Base-by-base conservation (phyloP, 2,329 filamentous ascomycete species). In the Cordyceps sp. region DNA sequence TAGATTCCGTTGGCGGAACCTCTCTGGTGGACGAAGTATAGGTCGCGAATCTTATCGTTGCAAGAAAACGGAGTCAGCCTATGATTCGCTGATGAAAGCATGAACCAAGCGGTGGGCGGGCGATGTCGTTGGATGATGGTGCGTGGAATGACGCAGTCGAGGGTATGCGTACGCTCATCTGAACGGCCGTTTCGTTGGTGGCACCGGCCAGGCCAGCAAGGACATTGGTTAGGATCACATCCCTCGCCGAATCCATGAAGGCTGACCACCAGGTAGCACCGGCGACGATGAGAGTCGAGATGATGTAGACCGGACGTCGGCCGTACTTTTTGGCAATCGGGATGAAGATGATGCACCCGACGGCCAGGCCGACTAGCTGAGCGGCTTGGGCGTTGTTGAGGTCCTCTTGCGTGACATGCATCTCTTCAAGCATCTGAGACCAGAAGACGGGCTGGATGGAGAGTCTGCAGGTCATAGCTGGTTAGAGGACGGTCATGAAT, bases 111-210 rank as follows among this genome's bases (percentile, higher is more conserved):
- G n/a, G n/a, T n/a, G n/a, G n/a, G n/a, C n/a, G n/a, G n/a, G n/a
- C n/a, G n/a, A n/a, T n/a, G n/a, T n/a, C n/a, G n/a, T n/a, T n/a
- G n/a, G n/a, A n/a, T n/a, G n/a, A n/a, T n/a, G n/a, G n/a, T n/a
- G n/a, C n/a, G n/a, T n/a, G 9, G 19, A 5, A 2, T 8, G n/a
- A n/a, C n/a, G 12, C 26, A 9, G 10, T 17, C 23, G n/a, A 27
- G 17, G n/a, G 4, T 10, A 2, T 5, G 27, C 42, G 36, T 9
- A 50, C 48, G 1, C 53, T 59, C 38, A 59, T 57, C 27, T 57
- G 52, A 1, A 47, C 49, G 13, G 53, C 47, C 1, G 53, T 49
- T 27, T 59, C 55, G 14, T 58, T 58, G 1, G 53, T 50, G 2
- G 55, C 49, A 4, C 54, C 54, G 2, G 53, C 50, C 13, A 59